phyloP scores from a whole-genome alignment of 305 asterid species.

The Ilex paraguariensis region DNA sequence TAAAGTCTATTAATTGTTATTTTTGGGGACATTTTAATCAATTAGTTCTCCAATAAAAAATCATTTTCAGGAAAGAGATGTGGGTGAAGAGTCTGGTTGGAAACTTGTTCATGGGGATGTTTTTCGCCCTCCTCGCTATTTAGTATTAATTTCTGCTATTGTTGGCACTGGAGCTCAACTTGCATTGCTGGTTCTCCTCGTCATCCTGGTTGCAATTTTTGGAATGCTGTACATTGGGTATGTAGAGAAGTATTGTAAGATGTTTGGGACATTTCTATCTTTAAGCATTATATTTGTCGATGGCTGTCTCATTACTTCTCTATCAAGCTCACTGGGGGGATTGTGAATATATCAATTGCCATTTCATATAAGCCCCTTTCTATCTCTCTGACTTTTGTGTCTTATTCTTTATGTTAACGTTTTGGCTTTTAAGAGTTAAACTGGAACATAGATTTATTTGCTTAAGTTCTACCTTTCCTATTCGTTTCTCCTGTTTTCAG shows the following conservation, averaged over 20 bases:
- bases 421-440: too few species aligned
- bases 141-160: constrained; percentile 60
- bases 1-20: not conserved
- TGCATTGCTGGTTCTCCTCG: constrained; percentile 61
- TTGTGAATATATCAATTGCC: too few species aligned
- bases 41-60: not conserved
- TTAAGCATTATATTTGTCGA: too few species aligned
- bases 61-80: constrained; percentile 56
- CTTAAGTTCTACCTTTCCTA: too few species aligned
- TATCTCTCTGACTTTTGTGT: too few species aligned
- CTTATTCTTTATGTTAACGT: too few species aligned
- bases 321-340: too few species aligned
- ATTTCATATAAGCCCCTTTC: too few species aligned
- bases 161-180: constrained; percentile 83
- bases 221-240: constrained; percentile 71
- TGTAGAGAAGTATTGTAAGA: constrained; percentile 6
- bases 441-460: too few species aligned
- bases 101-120: constrained; percentile 65
- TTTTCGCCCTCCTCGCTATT: constrained; percentile 54
- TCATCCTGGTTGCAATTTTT: constrained; percentile 58
- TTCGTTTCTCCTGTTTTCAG: too few species aligned
- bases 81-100: constrained; percentile 68
- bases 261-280: too few species aligned
- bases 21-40: not conserved
- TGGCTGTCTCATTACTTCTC: too few species aligned